Conservation (phyloP, 129 eudicot species). For the Erigeron canadensis region DNA sequence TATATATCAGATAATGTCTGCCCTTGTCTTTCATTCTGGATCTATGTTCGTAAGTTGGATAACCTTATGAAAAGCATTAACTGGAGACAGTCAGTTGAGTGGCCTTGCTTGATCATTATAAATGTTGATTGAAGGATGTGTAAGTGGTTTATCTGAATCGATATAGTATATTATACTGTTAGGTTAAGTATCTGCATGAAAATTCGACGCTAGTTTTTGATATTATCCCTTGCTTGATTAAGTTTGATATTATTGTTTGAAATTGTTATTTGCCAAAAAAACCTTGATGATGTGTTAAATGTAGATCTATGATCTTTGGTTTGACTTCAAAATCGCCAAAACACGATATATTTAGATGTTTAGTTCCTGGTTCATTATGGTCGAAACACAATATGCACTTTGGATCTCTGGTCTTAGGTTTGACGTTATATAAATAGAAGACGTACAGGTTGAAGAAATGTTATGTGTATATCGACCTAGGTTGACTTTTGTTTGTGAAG, state of each 20-base stretch:
- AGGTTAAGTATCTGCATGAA: not conserved
- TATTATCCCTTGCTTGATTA: not conserved
- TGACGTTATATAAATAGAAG: not conserved
- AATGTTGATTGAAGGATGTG: not conserved
- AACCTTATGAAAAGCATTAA: not conserved
- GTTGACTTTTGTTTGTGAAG: not conserved
- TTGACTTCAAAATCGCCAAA: not conserved
- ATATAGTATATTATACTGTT: not conserved
- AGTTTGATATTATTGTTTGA: conserved; percentile 10
- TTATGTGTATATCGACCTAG: conserved; percentile 11
- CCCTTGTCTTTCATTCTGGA: not conserved
- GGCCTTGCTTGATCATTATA: too few species aligned
- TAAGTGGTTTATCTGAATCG: too few species aligned
- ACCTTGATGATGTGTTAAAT: conserved; percentile 6
- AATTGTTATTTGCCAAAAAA: not conserved
- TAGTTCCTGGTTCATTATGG: not conserved
- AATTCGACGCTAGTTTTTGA: not conserved
- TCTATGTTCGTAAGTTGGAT: not conserved
- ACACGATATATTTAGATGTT: not conserved
- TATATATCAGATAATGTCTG: too few species aligned
- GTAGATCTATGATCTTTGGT: not conserved
- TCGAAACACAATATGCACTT: not conserved
- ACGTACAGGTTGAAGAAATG: not conserved
- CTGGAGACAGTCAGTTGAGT: not conserved
- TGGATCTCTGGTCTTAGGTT: not conserved